Base-by-base conservation (phyloP, 495 filamentous ascomycete genomes). In the Aspergillus homomorphus region DNA sequence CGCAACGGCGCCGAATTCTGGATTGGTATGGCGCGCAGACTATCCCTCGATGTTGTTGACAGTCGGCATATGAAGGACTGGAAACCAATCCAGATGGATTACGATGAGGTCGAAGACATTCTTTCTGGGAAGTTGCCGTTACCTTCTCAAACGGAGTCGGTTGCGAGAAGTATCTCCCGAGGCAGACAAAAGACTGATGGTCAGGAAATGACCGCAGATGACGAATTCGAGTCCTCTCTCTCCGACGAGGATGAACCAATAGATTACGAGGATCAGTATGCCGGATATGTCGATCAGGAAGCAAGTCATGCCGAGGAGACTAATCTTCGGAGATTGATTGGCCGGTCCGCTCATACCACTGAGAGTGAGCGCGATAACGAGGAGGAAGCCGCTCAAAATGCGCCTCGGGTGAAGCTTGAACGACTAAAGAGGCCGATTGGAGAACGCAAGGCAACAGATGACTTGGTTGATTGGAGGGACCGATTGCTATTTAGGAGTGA, bases 31-130 rank as follows among this genome's bases (percentile, higher is more conserved):
- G 78, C 89, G 7, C 78, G 88, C 54, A 78, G 85, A 60, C 78
- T 86, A 60, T 69, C 78, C 28, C 58, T 92, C 6, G 64, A 77
- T 23, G 83, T 92, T 14, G 73, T 75, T 33, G 77, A 87, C 43
- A 62, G 63, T 16, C 60, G 64, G 49, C 64, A 73, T 44, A 67
- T 67, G 30, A 66, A 69, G 54, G 51, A 73, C 51, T 66, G 62
- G 52, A 56, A 64, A 49, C 42, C 68, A 42, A 56, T 62, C 62
- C 50, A 65, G 46, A 67, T 88, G 63, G 54, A 63, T 43, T 83
- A 84, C 57, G 70, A 82, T 23, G 80, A 86, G 52, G 80, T 86
- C 9, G 85, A 88, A 62, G 59, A 70, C 45, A 63, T 75, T 23
- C 67, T 86, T 26, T 71, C 69, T 24, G 63, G 56, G 19, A 62